Percentiles rank a stretch among this genome's conserved stretches.
phyloP scores from a whole-genome alignment of 2,329 filamentous ascomycete species.

The Fusarium coicis region DNA sequence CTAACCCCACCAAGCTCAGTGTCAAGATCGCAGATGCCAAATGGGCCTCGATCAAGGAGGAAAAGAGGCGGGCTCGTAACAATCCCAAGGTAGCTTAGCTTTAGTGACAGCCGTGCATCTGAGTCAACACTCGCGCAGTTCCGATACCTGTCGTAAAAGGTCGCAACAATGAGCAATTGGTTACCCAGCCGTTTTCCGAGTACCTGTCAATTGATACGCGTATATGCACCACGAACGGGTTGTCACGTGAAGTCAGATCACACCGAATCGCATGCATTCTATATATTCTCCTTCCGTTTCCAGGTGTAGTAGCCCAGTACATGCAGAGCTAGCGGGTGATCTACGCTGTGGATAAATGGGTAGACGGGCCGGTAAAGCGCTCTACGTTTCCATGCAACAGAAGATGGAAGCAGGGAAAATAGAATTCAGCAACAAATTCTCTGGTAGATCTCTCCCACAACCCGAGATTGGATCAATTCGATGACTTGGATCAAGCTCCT shows the following conservation, averaged over 20 bases:
- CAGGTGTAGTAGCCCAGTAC: neutral
- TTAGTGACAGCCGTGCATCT: neutral
- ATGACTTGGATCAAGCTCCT: neutral
- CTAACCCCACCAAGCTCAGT: constrained; percentile 19
- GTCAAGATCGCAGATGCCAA: constrained; percentile 29
- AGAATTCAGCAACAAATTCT: neutral
- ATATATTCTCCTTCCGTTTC: neutral
- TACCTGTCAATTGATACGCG: neutral
- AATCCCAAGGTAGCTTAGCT: neutral
- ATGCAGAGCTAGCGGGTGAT: neutral
- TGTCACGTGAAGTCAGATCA: neutral
- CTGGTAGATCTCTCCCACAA: neutral
- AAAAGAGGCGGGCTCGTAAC: constrained; percentile 9
- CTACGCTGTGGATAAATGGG: constrained; percentile 7
- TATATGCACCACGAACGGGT: neutral
- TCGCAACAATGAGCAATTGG: neutral
- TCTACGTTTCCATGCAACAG: fast-evolving
- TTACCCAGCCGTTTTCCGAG: neutral
- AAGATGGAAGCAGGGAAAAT: neutral
- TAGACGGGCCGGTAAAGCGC: neutral
- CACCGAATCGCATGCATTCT: neutral
- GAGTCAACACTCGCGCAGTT: neutral
- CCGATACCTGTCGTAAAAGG: fast-evolving
- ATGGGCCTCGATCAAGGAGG: constrained; percentile 25
- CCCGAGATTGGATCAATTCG: neutral